phyloP scores from a whole-genome alignment of 2,329 filamentous ascomycete genomes.

The Penicillium brasilianum region DNA sequence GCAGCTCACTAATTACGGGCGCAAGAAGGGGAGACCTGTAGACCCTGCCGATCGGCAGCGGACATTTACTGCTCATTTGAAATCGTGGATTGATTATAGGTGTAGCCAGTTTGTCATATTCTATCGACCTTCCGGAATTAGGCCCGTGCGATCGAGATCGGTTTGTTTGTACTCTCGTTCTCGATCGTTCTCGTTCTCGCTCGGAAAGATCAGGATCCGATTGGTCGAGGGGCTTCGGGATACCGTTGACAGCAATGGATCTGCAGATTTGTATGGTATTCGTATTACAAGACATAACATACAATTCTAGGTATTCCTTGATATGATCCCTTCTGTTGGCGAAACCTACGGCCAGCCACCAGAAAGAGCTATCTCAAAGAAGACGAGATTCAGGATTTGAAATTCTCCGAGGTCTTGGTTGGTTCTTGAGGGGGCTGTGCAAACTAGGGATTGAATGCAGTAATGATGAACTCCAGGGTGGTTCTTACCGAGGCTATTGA shows the following conservation, averaged over 20 bases:
- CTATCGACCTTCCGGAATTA: neutral
- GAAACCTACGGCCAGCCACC: neutral
- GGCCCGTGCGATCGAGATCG: neutral
- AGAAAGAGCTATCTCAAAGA: neutral
- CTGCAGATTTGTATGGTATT: neutral
- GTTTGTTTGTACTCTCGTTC: neutral
- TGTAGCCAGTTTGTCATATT: neutral
- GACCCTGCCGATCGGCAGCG: neutral
- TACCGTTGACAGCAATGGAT: neutral
- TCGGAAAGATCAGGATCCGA: neutral
- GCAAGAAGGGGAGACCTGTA: neutral
- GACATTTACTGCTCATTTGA: neutral
- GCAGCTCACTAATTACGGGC: neutral
- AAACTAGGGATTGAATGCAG: neutral
- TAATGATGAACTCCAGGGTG: neutral
- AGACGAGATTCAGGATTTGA: neutral
- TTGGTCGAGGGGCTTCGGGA: neutral
- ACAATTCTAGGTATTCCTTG: neutral
- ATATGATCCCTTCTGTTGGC: neutral
- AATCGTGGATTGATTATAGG: neutral
- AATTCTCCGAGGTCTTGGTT: neutral
- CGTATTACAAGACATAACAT: neutral
- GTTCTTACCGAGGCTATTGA: neutral
- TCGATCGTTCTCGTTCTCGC: neutral
- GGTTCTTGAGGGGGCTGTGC: neutral